Evolutionary conservation across 257 asterid genomes (phyloP), one percentile per base, ranked within the genome.

Genomic region (Eucommia ulmoides): DNA sequence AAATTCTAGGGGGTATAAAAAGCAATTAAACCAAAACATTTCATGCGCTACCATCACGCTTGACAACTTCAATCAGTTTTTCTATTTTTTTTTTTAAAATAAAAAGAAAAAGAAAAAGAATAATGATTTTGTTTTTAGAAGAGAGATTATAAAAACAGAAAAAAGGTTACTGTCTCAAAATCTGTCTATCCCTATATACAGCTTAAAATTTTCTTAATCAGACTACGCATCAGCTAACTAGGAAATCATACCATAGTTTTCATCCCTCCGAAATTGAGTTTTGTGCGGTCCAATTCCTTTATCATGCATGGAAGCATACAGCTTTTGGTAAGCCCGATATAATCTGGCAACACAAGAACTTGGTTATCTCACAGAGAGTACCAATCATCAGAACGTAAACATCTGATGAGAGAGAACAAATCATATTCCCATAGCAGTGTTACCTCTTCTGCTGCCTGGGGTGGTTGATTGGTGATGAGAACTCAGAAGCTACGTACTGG

Each of bases 241-340:
- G n/a, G n/a, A n/a, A n/a, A n/a, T 17, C 48, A 2, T 71, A 91
- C 99, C 99, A 63, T 83, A 83, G 72, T 77, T 76, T 63, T 81
- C 93, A 61, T 91, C 95, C 76, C 97, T 81, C 74, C 95, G 79
- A 56, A 86, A 91, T 73, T 83, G 96, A 60, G 99, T 86, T 73
- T 76, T 91, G 71, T 91, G 93, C 46, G 94, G 94, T 62, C 97
- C 95, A 26, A 58, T 60, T 63, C 65, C 87, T 62, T 79, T 79
- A 49, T 79, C 83, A 58, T 86, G 99, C 99, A 86, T 91, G 63
- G 96, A 82, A 23, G 61, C 67, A 55, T 81, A 86, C 33, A 91
- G 74, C 70, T 65, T 75, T 62, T 79, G 94, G 74, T 86, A 91
- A 33, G 93, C 95, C 67, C 94, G 75, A 54, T 73, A 79, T 52